Evolutionary conservation across 2,329 filamentous ascomycete species (phyloP), one percentile per base, ranked within the genome.

Genomic region (Talaromyces sp.): DNA sequence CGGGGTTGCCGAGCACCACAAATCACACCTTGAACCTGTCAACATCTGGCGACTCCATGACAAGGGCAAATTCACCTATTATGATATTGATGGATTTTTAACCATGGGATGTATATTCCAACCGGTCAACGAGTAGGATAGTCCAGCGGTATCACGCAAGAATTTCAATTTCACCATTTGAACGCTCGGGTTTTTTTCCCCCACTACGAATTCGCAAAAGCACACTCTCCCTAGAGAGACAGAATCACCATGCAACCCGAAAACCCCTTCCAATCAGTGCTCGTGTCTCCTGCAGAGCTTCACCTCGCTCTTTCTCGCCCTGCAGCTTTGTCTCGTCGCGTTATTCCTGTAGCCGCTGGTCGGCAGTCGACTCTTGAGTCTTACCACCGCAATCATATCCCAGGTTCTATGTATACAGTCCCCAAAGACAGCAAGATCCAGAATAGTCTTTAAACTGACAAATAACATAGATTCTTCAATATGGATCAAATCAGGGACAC

Each of bases 391-490:
- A 62, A 64, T 10, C 67, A 69, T 21, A 66, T 70, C n/a, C 67
- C 68, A 24, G 62, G 63, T 7, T 67, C 68, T 9, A 56, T 69
- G 68, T 70, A 65, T 31, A 58, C 46, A 5, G 1, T 10, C 5
- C 31, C 19, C 11, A 3, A 9, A 26, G 3, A 17, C 38, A 2
- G 11, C 51, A 24, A 24, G 50, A 0, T 9, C 17, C 6, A 46
- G 31, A 46, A 21, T 7, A 11, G 8, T 17, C 43, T 52, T n/a
- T 24, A 31, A 46, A 55, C 56, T 38, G 35, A 55, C 13, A 43
- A 31, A 11, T n/a, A n/a, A 10, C 14, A 19, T 26, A 72, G 70
- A 9, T 70, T 72, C 56, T 69, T 73, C 56, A 64, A 71, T 46
- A 69, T 72, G 66, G 69, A 71, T 24, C 17, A 60, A 1, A 66